Evolutionary conservation across 192 early-diverging fungal genomes (phyloP).

Genomic region (Linnemannia exigua): DNA sequence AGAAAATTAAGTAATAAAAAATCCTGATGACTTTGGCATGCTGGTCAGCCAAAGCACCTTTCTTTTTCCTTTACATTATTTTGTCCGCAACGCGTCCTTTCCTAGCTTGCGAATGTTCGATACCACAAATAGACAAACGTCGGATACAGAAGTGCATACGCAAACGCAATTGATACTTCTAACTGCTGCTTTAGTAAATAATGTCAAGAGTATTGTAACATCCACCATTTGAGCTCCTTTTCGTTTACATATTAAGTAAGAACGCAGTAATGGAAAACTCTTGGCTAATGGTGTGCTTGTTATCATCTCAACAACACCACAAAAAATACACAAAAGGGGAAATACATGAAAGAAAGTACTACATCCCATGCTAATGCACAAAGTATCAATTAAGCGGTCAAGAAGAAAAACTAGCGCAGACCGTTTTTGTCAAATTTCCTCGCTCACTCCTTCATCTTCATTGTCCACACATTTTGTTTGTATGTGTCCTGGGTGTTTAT

Average conservation of each 20-base stretch:
- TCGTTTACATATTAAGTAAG: no score
- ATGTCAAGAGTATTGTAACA: no score
- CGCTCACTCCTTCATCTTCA: neutral
- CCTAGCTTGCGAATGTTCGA: neutral
- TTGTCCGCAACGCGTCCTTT: neutral
- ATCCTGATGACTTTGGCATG: neutral
- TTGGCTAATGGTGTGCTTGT: no score
- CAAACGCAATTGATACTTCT: neutral
- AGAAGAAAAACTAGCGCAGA: neutral
- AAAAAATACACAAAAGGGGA: no score
- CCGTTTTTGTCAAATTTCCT: neutral
- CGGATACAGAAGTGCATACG: neutral
- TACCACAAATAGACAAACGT: neutral
- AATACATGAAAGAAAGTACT: no score
- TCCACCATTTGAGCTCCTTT: no score
- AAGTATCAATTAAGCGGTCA: no score
- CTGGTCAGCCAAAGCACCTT: neutral
- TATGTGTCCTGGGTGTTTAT: neutral
- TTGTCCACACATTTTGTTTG: no score
- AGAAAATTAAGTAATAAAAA: neutral
- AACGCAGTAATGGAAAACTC: no score
- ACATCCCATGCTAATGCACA: no score
- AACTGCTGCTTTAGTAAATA: no score
- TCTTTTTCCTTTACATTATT: neutral
- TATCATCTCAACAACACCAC: no score